phyloP scores from a whole-genome alignment of 1,284 basidiomycete species.

The Boletus hoseneyae region DNA sequence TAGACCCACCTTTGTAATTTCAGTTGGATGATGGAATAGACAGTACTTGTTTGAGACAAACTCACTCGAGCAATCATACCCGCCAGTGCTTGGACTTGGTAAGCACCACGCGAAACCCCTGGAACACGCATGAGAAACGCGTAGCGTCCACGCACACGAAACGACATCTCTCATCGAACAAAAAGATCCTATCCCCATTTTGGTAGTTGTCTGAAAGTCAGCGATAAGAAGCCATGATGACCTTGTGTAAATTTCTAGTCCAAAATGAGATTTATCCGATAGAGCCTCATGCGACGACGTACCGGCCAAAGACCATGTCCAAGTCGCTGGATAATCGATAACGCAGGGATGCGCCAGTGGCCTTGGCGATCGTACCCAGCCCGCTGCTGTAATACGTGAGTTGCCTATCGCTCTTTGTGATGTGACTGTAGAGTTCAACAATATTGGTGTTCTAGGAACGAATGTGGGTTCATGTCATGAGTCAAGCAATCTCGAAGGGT shows the following conservation, averaged over 20 bases:
- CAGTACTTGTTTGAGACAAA: neutral
- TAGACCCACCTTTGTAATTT: slow-evolving; percentile 32
- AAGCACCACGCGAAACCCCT: slow-evolving; percentile 41
- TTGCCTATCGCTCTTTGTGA: slow-evolving; percentile 30
- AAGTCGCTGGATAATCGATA: slow-evolving; percentile 19
- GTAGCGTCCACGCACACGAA: neutral
- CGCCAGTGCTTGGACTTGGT: slow-evolving; percentile 37
- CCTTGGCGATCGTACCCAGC: slow-evolving; percentile 31
- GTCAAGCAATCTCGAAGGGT: neutral
- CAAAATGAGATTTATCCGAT: neutral
- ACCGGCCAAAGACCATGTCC: slow-evolving; percentile 34
- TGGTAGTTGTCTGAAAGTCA: slow-evolving; percentile 37
- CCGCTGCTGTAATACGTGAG: slow-evolving; percentile 38
- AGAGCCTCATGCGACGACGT: neutral
- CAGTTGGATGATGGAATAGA: neutral
- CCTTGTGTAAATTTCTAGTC: slow-evolving; percentile 32
- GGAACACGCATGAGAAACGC: neutral
- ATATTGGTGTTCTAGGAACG: slow-evolving; percentile 36
- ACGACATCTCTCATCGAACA: slow-evolving; percentile 31
- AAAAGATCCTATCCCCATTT: slow-evolving; percentile 33
- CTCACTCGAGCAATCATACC: slow-evolving; percentile 36
- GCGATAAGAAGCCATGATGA: slow-evolving; percentile 34
- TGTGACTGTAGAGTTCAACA: slow-evolving; percentile 34
- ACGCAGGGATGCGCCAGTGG: slow-evolving; percentile 8
- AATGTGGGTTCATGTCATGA: neutral